Base-by-base conservation (phyloP, 2,329 filamentous ascomycete species). In the Diaporthe sp. region DNA sequence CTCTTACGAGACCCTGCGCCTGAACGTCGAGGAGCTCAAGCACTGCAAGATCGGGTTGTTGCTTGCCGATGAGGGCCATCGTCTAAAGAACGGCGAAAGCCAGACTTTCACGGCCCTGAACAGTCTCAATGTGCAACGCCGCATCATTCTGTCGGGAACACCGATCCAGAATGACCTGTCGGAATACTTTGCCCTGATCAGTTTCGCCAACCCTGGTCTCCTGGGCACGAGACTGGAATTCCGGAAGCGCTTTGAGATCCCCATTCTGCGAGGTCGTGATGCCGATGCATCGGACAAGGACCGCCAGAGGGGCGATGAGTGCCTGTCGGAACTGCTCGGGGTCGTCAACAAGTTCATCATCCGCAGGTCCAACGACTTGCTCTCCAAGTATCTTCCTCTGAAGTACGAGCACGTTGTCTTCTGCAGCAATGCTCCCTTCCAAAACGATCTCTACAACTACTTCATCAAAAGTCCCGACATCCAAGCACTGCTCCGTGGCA, bases 371-470 rank as follows among this genome's bases (percentile, higher is more conserved):
- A 99, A 99, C 88, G 97, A 99, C 81, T 97, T 99, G 76, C 85
- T 99, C 32, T 98, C 96, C 69, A 99, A 99, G 83, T 99, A 99
- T 81, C 86, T 99, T 74, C 97, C 97, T 0, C 92, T 98, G 86
- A 99, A 99, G 86, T 99, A 99, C 84, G 97, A 99, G 83, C 97
- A 99, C 82, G 97, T 99, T 39, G 97, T 99, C 1, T 99, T 99
- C 85, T 99, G 97, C 88, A 96, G 96, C 79, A 89, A 98, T 59
- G 94, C 97, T 22, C 94, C 94, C 0, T 98, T 99, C 85, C 97
- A 99, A 83, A 89, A 95, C 71, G 94, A 94, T 77, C 87, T 99
- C 1, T 99, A 99, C 87, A 98, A 98, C 80, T 94, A 98, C 83
- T 99, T 99, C 83, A 96, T 99, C 83, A 94, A 94, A 66, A 98